Base-by-base conservation (phyloP, 371 early-diverging fungal species). In the Mortierella sp. region DNA sequence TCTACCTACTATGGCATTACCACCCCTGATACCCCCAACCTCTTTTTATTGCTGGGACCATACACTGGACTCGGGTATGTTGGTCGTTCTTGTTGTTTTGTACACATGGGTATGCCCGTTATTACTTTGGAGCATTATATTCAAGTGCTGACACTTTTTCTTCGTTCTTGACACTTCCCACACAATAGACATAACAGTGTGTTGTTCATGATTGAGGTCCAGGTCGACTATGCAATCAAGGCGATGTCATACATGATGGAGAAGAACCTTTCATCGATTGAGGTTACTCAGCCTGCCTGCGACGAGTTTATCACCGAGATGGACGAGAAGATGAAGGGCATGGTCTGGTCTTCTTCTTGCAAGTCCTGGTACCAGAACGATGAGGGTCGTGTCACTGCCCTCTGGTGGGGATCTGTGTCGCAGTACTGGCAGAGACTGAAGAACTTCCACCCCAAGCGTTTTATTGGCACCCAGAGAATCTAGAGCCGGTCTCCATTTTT, bases 331-430 rank as follows among this genome's bases (percentile, higher is more conserved):
- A 88, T 91, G 76, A 63, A 84, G 75, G 77, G 75, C 24, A 90
- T 83, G 63, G 88, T 88, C 42, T 91, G 91, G 90, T 60, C 79
- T 0, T 48, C 73, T 1, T 80, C 83, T 14, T 89, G 89, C 60
- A 68, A 68, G 16, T 87, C 87, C 34, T 92, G 90, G 90, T 92
- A 91, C 77, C 81, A 87, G 73, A 87, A 89, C 50, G 77, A 81
- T 2, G 77, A 80, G 26, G 90, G 90, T 16, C 74, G 74, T 34
- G 80, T 85, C 21, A 85, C 86, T 11, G 77, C 82, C 3, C 71
- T 86, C 28, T 86, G 86, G 86, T 86, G 86, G 86, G 80, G 86
- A 26, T 75, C 86, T 42, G 76, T 76, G 76, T 52, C 70, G 19
- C 77, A 80, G 31, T 86, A 86, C 76, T 79, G 73, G 76, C 34